Conservation (phyloP, 192 early-diverging fungal species). For the Neocallimastix lanati region DNA sequence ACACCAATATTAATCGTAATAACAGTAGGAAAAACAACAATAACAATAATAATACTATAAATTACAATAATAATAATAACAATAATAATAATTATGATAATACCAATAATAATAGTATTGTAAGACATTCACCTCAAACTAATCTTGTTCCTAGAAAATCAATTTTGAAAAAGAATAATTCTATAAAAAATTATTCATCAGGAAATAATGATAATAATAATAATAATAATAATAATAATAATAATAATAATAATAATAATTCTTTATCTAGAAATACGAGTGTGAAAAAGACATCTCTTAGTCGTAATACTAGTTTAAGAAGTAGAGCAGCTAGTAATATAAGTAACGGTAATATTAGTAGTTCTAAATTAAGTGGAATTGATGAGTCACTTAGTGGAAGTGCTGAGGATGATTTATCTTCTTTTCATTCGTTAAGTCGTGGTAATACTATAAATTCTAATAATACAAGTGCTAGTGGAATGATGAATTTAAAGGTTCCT, state of each 20-base stretch:
- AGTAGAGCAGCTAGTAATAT: neutral
- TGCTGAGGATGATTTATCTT: neutral
- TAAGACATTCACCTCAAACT: neutral
- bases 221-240: too few relatives aligned
- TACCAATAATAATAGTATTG: neutral
- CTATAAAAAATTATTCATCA: neutral
- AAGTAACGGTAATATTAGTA: neutral
- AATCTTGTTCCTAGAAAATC: neutral
- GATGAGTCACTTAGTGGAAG: too few relatives aligned
- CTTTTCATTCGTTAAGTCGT: neutral
- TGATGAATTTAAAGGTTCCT: neutral
- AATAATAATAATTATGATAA: neutral
- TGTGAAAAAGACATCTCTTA: neutral
- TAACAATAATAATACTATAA: too few relatives aligned
- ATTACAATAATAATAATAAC: neutral
- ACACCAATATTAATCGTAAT: too few relatives aligned
- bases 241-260: too few relatives aligned
- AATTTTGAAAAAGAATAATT: neutral
- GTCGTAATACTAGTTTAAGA: neutral
- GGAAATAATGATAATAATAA: neutral
- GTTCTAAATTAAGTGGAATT: too few relatives aligned
- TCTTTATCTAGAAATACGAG: neutral
- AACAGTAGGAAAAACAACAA: too few relatives aligned
- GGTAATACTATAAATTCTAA: neutral
- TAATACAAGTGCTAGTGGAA: neutral